phyloP scores from a whole-genome alignment of 2,329 filamentous ascomycete species.

The Parastagonospora nodorum region DNA sequence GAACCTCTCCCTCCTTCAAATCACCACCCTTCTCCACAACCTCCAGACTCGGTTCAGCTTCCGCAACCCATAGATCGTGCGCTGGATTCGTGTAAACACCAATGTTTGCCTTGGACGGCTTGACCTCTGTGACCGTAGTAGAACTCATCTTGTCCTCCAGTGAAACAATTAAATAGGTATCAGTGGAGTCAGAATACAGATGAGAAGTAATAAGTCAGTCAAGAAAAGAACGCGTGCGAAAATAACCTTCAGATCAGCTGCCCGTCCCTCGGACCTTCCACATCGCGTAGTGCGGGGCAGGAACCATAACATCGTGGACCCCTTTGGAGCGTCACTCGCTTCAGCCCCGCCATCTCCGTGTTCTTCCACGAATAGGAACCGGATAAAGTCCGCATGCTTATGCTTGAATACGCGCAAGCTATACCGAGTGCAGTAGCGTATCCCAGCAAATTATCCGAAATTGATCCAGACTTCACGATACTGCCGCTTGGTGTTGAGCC shows the following conservation, averaged over 20 bases:
- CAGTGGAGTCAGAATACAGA: background rate
- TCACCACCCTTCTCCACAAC: conserved; percentile 70
- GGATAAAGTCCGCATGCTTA: background rate
- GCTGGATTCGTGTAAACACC: conserved; percentile 94
- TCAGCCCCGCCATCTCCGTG: background rate
- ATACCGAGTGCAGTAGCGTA: conserved; percentile 1
- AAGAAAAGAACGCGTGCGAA: background rate
- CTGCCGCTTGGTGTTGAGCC: conserved; percentile 1
- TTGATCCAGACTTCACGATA: background rate
- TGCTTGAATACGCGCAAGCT: conserved; percentile 1
- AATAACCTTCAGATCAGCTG: conserved; percentile 2
- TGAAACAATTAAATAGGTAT: background rate
- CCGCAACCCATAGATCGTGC: conserved; percentile 87
- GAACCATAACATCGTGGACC: conserved; percentile 1
- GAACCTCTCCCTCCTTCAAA: conserved; percentile 82
- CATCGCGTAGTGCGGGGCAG: conserved; percentile 6
- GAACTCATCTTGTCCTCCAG: conserved; percentile 32
- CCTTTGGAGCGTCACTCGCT: background rate
- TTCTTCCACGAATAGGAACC: conserved; percentile 2
- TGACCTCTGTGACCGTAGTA: conserved; percentile 45
- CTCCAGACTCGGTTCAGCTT: conserved; percentile 76
- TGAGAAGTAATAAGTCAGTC: background rate
- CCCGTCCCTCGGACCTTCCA: conserved; percentile 2
- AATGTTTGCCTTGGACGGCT: conserved; percentile 80
- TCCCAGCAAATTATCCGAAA: conserved; percentile 2